A percentile compares a stretch with the other conserved stretches of the same genome.
phyloP scores from a whole-genome alignment of 2,329 filamentous ascomycete species.

The Emmonsiellopsis sp. region DNA sequence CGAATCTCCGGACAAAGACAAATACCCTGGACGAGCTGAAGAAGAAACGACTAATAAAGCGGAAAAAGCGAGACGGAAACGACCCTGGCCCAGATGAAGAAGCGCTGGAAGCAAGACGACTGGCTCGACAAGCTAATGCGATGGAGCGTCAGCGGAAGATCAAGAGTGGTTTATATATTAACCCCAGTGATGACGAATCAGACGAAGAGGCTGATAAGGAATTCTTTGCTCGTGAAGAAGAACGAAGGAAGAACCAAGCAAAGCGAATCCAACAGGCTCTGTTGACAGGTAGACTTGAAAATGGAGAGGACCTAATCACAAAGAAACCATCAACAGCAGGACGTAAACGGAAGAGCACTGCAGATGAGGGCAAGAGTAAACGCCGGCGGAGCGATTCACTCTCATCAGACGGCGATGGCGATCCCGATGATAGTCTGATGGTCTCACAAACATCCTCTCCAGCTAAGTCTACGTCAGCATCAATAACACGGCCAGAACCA shows the following conservation, averaged over 20 bases:
- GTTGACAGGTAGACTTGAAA: constrained; percentile 28
- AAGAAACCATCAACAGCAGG: constrained; percentile 10
- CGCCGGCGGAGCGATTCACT: constrained; percentile 5
- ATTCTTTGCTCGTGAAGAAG: constrained; percentile 72
- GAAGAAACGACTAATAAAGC: constrained; percentile 51
- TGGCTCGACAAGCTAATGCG: constrained; percentile 57
- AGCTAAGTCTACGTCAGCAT: constrained; percentile 8
- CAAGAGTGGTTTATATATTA: constrained; percentile 76
- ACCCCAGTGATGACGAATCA: constrained; percentile 80
- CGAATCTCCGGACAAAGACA: constrained; percentile 34
- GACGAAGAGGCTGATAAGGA: constrained; percentile 63
- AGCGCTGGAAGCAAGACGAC: constrained; percentile 49
- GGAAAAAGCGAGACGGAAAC: constrained; percentile 36
- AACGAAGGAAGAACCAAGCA: constrained; percentile 50
- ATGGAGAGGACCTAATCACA: constrained; percentile 9
- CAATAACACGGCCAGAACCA: not conserved
- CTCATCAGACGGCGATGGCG: constrained; percentile 5
- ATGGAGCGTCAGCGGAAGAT: constrained; percentile 68
- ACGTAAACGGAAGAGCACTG: constrained; percentile 6
- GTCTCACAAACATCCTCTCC: not conserved
- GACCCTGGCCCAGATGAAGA: constrained; percentile 55
- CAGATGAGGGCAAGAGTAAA: not conserved
- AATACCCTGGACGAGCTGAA: constrained; percentile 50
- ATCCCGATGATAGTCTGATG: not conserved
- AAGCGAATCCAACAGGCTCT: constrained; percentile 42